A percentile compares a stretch with the other conserved stretches of the same genome.
Evolutionary conservation across 345 rosid species (phyloP).

Genomic region (Citropsis articulata): DNA sequence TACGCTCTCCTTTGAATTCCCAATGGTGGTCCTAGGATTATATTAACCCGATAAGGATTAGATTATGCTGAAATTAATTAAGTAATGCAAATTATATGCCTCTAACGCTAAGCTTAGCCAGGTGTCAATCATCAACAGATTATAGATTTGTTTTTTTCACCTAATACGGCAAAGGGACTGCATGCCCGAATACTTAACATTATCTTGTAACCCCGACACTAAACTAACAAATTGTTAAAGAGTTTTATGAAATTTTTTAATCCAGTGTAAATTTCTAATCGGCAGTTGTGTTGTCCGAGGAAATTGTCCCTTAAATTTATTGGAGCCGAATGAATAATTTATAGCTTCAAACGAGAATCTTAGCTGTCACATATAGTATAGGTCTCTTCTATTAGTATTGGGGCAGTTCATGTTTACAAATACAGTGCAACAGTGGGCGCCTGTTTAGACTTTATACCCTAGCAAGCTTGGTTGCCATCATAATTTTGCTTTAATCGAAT

Average conservation of each 20-base stretch:
- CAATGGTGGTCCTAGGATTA: background rate
- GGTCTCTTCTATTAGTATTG: too few species aligned
- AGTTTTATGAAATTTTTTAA: background rate
- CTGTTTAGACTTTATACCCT: background rate
- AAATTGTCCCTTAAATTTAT: background rate
- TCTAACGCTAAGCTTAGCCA: slow-evolving; percentile 13
- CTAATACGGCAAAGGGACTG: slow-evolving; percentile 1
- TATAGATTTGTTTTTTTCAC: slow-evolving; percentile 5
- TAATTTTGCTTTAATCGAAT: background rate
- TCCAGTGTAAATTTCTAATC: background rate
- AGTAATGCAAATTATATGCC: background rate
- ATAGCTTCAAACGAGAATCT: background rate
- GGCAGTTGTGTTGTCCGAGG: background rate
- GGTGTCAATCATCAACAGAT: slow-evolving; percentile 33
- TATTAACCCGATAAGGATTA: background rate
- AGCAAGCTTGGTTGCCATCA: background rate
- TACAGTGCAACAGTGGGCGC: too few species aligned
- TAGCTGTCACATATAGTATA: background rate
- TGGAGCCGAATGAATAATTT: background rate
- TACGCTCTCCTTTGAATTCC: slow-evolving; percentile 13
- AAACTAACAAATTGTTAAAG: background rate
- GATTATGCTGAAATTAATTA: background rate
- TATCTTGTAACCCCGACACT: slow-evolving; percentile 19
- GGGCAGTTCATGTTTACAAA: too few species aligned
- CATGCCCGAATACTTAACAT: slow-evolving; percentile 12